phyloP scores from a whole-genome alignment of 2,329 filamentous ascomycete species.

The Blastomyces parvus region DNA sequence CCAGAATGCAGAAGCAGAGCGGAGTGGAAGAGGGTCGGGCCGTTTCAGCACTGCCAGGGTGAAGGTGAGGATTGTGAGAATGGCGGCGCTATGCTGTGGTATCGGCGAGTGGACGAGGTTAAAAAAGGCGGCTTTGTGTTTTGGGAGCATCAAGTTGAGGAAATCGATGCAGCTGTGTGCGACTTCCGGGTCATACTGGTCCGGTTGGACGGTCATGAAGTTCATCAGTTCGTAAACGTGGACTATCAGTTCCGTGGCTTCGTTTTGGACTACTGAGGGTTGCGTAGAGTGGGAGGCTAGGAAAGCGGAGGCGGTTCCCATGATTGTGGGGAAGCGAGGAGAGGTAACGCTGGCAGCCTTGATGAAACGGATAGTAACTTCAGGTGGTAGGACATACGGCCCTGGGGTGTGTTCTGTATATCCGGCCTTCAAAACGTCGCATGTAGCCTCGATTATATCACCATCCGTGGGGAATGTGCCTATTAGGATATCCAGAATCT shows the following conservation, averaged over 20 bases:
- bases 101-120: conserved; percentile 20
- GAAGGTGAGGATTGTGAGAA: conserved; percentile 32
- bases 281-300: conserved; percentile 35
- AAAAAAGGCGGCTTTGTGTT: conserved; percentile 34
- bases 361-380: conserved; percentile 35
- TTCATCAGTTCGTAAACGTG: conserved; percentile 33
- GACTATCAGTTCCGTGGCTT: conserved; percentile 29
- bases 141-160: conserved; percentile 33
- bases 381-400: conserved; percentile 36
- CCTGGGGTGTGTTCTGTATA: conserved; percentile 36
- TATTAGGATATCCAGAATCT: conserved; percentile 34
- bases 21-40: conserved; percentile 39
- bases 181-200: conserved; percentile 34
- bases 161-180: conserved; percentile 40
- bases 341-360: conserved; percentile 28
- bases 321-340: conserved; percentile 25
- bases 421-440: conserved; percentile 38
- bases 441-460: conserved; percentile 37
- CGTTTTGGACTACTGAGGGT: conserved; percentile 26
- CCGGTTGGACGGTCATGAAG: conserved; percentile 28
- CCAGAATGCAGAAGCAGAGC: conserved; percentile 38
- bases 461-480: conserved; percentile 32
- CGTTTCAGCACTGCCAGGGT: conserved; percentile 33
- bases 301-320: conserved; percentile 39
- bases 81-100: conserved; percentile 21